Conservation (phyloP, 345 rosid species). For the Capsella bursapastoris region DNA sequence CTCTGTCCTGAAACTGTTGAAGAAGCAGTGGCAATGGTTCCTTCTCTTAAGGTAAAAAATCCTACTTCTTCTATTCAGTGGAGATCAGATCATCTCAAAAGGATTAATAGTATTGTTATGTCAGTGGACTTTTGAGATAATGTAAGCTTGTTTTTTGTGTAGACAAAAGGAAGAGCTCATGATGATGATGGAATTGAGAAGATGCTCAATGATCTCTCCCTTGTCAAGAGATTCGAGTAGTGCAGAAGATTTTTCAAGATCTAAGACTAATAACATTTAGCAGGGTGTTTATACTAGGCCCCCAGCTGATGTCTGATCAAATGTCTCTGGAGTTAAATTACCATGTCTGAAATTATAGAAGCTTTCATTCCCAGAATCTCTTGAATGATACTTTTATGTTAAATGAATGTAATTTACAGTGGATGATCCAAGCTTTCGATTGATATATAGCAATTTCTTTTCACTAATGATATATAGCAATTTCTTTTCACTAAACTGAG, state of each 20-base stretch:
- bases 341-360: constrained; percentile 10
- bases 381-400: constrained; percentile 9
- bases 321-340: neutral
- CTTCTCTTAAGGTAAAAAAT: constrained; percentile 77
- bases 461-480: neutral
- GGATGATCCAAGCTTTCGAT: constrained; percentile 17
- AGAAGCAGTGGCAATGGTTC: constrained; percentile 99
- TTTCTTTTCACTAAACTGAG: neutral
- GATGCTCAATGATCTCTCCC: constrained; percentile 85
- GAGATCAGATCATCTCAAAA: neutral
- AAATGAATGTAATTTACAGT: constrained; percentile 17
- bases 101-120: constrained; percentile 10
- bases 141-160: constrained; percentile 40
- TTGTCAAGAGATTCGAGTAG: constrained; percentile 87
- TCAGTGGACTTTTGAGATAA: constrained; percentile 19
- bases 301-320: constrained; percentile 12
- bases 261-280: neutral
- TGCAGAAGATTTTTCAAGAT: neutral
- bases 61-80: neutral
- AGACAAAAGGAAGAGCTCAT: constrained; percentile 86
- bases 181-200: constrained; percentile 88
- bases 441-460: constrained; percentile 1
- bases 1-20: constrained; percentile 97
- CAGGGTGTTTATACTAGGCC: neutral
- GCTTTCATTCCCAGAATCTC: constrained; percentile 1